Base-by-base conservation (phyloP, 768 basidiomycete species). In the Lentinus brumalis region DNA sequence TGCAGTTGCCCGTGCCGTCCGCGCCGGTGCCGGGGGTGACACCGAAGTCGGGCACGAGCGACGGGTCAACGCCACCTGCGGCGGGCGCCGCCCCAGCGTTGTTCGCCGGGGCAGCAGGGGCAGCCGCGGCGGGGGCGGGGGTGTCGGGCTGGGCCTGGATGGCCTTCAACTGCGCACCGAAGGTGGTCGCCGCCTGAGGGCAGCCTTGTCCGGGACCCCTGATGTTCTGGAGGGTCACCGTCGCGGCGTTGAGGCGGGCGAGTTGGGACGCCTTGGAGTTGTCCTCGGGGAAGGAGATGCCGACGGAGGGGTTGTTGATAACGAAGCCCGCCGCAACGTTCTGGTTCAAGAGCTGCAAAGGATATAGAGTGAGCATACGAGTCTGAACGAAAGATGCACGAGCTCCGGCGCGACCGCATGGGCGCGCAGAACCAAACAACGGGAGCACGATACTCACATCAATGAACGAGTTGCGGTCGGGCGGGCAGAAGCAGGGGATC, bases 161-260 rank as follows among this genome's bases (percentile, higher is more conserved):
- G 7, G 71, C 67, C 21, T 65, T 53, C 14, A 50, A 57, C 59
- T 70, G 71, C 7, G 69, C 82, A 26, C 76, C 65, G 67, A 86
- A 84, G 4, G 86, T 89, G 0, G 88, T 88, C 6, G 86, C 78
- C 0, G 80, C 81, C 30, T 82, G 77, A 3, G 88, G 87, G 69
- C 87, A 89, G 12, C 88, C 89, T 6, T 77, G 71, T 40, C 88
- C 89, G 0, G 86, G 76, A 0, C 87, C 89, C 47, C 79, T 76
- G 40, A 91, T 70, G 71, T 91, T 91, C 74, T 91, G 89, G 21
- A 91, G 75, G 0, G 89, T 88, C 30, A 88, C 81, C 1, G 83
- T 66, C 2, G 84, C 79, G 29, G 87, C 81, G 54, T 83, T 77
- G 56, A 91, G 74, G 16, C 77, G 74, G 9, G 75, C 72, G 46